Conservation (phyloP, 345 rosid genomes). For the Acer saccharum region DNA sequence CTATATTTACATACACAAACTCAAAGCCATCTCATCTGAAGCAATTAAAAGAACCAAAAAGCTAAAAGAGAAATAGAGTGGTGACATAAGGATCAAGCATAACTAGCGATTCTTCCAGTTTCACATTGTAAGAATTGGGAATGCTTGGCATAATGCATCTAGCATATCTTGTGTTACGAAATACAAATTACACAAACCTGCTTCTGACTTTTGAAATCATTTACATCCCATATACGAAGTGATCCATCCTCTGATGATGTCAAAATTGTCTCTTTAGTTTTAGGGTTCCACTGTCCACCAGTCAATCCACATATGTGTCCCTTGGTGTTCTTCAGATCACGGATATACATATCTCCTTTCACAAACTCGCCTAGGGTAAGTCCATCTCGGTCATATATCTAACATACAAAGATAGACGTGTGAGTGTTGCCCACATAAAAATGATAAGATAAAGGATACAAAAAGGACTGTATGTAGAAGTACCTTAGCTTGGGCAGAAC, state of each 20-base stretch:
- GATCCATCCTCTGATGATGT: conserved; percentile 99
- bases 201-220: conserved; percentile 90
- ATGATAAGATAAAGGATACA: neutral
- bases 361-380: conserved; percentile 91
- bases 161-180: neutral
- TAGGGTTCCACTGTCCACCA: conserved; percentile 96
- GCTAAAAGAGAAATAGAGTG: neutral
- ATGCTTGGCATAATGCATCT: neutral
- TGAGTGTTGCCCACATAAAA: conserved; percentile 7
- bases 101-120: neutral
- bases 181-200: conserved; percentile 48
- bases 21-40: neutral
- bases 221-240: conserved; percentile 95
- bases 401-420: conserved; percentile 20
- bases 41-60: neutral
- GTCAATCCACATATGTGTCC: conserved; percentile 96
- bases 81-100: neutral
- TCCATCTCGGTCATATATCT: conserved; percentile 98
- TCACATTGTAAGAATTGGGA: neutral
- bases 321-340: conserved; percentile 94
- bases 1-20: neutral
- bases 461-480: neutral
- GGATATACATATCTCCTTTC: conserved; percentile 99
- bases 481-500: conserved; percentile 99
- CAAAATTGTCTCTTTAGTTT: conserved; percentile 75